Evolutionary conservation across 345 rosid genomes (phyloP), one percentile per base, ranked within the genome.

Genomic region (Hibiscus tridactylites): DNA sequence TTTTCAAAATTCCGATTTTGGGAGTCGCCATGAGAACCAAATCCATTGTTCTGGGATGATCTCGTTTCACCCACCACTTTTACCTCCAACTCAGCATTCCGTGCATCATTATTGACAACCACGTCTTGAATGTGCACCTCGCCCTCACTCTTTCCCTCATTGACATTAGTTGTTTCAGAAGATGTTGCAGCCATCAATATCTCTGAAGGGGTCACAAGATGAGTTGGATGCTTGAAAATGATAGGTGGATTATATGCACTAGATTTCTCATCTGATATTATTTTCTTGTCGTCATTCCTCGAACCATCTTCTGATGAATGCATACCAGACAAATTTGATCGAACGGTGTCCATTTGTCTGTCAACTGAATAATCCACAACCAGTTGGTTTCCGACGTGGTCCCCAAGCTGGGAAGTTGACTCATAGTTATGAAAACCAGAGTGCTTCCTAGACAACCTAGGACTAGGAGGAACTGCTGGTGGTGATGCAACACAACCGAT

Each of bases 201-300:
- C 81, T 93, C 96, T 31, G 93, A 85, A 26, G 96, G 98, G 71
- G 97, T 93, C 75, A 93, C 79, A 71, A 91, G 81, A 83, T 88
- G 98, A 73, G 97, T 86, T 70, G 96, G 97, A 71, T 79, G 94
- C 75, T 85, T 89, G 76, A 87, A 91, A 66, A 77, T 75, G 13
- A 76, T 72, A 67, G 88, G 79, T 13, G 80, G 81, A 78, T 80
- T 83, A 70, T 74, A 81, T 31, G 75, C 74, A 39, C 61, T 76
- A 56, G 92, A 81, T 47, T 49, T 79, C 73, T 85, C 90, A 78
- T 80, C 85, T 73, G 80, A 79, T 29, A 73, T 68, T 59, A 76
- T 72, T 75, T 80, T 86, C 65, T 74, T 84, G 39, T 83, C 87
- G 64, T 87, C 82, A 65, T 77, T 84, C 77, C 78, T 86, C 3